Conservation (phyloP, 1,139 yeast genomes). For the Lodderomyces metapsilosis region DNA sequence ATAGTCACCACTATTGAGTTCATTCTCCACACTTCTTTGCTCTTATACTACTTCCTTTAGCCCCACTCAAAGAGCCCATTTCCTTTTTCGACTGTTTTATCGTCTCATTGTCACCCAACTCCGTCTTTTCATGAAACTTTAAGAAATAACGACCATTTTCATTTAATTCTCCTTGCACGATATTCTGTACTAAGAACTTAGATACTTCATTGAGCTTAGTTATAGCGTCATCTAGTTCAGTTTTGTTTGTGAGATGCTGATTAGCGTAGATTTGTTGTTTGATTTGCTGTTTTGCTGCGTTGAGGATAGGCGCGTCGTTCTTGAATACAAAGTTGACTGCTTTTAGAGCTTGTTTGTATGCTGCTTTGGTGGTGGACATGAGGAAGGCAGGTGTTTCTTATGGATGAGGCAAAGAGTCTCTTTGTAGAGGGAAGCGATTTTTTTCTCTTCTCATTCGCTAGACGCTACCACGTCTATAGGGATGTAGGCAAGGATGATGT, state of each 20-base stretch:
- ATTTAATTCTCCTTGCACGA: conserved; percentile 77
- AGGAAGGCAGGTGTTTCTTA: not conserved
- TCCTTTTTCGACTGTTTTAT: conserved; percentile 36
- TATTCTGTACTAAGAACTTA: conserved; percentile 61
- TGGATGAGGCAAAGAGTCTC: not conserved
- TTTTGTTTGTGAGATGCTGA: conserved; percentile 28
- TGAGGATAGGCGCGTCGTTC: conserved; percentile 51
- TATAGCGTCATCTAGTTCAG: conserved; percentile 52
- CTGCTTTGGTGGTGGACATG: conserved; percentile 31
- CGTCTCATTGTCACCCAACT: conserved; percentile 82
- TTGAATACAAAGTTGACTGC: conserved; percentile 71
- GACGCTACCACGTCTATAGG: too few relatives aligned
- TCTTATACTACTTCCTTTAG: conserved; percentile 22
- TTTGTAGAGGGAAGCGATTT: not conserved
- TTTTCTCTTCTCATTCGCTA: not conserved
- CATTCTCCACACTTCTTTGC: conserved; percentile 5
- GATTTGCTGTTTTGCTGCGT: conserved; percentile 65
- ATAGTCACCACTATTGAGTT: not conserved
- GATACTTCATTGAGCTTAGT: conserved; percentile 68
- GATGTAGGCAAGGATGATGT: too few relatives aligned
- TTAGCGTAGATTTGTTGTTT: conserved; percentile 53
- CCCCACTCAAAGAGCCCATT: conserved; percentile 45
- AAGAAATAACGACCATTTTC: conserved; percentile 49
- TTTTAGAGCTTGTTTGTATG: conserved; percentile 68
- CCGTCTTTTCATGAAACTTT: conserved; percentile 78